These are phyloP conservation scores for Salix arbutifolia DNA, from an alignment of 345 rosid species.

Conservation along the genomic window DNA sequence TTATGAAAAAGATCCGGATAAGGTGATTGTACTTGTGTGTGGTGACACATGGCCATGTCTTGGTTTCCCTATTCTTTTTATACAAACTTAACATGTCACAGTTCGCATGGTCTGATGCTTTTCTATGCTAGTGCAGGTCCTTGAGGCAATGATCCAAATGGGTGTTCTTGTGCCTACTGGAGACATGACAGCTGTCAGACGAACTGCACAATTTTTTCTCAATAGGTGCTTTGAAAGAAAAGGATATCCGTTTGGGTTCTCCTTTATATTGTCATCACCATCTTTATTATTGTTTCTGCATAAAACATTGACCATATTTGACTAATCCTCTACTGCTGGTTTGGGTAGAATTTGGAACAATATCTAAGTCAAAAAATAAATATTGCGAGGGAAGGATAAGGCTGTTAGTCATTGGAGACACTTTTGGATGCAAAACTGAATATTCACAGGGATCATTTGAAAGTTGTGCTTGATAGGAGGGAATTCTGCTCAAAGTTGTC, in stretches of 20 bases:
- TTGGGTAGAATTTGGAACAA: background rate
- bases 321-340: background rate
- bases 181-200: constrained; percentile 89
- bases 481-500: background rate
- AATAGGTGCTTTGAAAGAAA: constrained; percentile 51
- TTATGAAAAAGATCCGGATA: constrained; percentile 93
- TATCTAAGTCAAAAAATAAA: background rate
- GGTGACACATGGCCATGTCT: constrained; percentile 1
- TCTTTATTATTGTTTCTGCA: background rate
- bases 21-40: constrained; percentile 42
- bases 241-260: background rate
- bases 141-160: constrained; percentile 96
- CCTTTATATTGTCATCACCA: background rate
- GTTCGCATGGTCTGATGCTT: constrained; percentile 3
- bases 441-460: background rate
- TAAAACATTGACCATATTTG: background rate
- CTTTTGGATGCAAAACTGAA: background rate
- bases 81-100: background rate
- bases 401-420: background rate
- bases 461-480: background rate
- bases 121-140: constrained; percentile 46
- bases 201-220: constrained; percentile 93
- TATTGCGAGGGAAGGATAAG: background rate
- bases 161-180: constrained; percentile 99
- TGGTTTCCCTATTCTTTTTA: constrained; percentile 3